Conservation (phyloP, 768 basidiomycete species). For the Naematelia encephala region DNA sequence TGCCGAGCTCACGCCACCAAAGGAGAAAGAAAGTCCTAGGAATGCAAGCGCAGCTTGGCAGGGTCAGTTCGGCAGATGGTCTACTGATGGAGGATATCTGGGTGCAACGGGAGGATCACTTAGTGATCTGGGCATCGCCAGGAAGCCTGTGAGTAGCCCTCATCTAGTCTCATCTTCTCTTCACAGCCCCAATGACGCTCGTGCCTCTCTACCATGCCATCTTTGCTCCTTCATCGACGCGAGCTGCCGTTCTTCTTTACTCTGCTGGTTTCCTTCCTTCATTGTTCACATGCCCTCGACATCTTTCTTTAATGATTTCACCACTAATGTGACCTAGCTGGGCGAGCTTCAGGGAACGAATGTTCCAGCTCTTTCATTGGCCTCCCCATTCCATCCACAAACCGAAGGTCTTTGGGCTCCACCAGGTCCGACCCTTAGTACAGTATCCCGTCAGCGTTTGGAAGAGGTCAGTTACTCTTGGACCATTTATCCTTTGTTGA, state of each 20-base stretch:
- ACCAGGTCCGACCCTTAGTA: slow-evolving; percentile 7
- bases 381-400: slow-evolving; percentile 27
- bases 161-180: neutral
- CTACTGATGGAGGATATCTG: neutral
- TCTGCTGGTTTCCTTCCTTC: no score
- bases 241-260: no score
- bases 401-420: slow-evolving; percentile 31
- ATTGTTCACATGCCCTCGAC: no score
- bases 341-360: slow-evolving; percentile 18
- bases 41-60: neutral
- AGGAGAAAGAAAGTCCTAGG: neutral
- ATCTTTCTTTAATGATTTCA: neutral
- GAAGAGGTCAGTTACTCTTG: slow-evolving; percentile 21
- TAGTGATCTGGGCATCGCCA: neutral
- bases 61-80: neutral
- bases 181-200: neutral
- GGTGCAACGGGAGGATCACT: neutral
- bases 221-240: no score
- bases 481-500: neutral
- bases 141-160: neutral
- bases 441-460: slow-evolving; percentile 2
- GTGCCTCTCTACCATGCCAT: no score
- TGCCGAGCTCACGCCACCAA: neutral
- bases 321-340: slow-evolving; percentile 19
- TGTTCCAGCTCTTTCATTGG: slow-evolving; percentile 23